These are phyloP conservation scores for Protea cynaroides DNA, from an alignment of 164 flowering plant species.

Conservation along the genomic window DNA sequence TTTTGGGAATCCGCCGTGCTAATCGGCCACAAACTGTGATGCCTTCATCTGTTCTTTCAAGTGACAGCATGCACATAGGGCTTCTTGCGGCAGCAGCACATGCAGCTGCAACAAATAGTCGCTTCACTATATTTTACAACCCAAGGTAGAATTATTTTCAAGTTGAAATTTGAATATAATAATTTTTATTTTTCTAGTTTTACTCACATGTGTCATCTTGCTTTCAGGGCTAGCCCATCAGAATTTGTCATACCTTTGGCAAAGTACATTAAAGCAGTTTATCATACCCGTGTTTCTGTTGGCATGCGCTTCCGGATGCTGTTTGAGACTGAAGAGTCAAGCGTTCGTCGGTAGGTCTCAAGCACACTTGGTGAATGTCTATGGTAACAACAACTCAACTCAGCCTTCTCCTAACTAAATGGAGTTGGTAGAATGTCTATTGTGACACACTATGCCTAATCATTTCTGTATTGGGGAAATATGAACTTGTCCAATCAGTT, in stretches of 20 bases:
- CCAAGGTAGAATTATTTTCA: slow-evolving; percentile 52
- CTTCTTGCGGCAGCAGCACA: slow-evolving; percentile 98
- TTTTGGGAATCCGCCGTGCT: slow-evolving; percentile 91
- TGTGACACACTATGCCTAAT: no score
- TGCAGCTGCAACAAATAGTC: slow-evolving; percentile 91
- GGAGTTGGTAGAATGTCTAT: no score
- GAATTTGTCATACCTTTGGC: slow-evolving; percentile 83
- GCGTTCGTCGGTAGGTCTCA: slow-evolving; percentile 71
- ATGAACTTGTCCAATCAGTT: no score
- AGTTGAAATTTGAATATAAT: background rate
- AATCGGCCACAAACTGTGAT: slow-evolving; percentile 83
- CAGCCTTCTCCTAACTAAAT: no score
- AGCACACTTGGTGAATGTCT: no score
- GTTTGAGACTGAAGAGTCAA: slow-evolving; percentile 91
- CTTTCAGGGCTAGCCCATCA: slow-evolving; percentile 82
- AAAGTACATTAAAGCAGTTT: slow-evolving; percentile 78
- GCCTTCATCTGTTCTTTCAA: slow-evolving; percentile 93
- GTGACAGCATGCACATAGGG: slow-evolving; percentile 96
- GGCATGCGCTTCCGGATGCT: slow-evolving; percentile 96
- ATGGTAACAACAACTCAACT: no score
- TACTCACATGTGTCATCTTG: slow-evolving; percentile 5
- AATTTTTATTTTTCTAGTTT: background rate
- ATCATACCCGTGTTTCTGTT: slow-evolving; percentile 89
- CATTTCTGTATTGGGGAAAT: no score
- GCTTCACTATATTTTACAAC: slow-evolving; percentile 83